Base-by-base conservation (phyloP, 768 basidiomycete genomes). In the Mycena crocata region DNA sequence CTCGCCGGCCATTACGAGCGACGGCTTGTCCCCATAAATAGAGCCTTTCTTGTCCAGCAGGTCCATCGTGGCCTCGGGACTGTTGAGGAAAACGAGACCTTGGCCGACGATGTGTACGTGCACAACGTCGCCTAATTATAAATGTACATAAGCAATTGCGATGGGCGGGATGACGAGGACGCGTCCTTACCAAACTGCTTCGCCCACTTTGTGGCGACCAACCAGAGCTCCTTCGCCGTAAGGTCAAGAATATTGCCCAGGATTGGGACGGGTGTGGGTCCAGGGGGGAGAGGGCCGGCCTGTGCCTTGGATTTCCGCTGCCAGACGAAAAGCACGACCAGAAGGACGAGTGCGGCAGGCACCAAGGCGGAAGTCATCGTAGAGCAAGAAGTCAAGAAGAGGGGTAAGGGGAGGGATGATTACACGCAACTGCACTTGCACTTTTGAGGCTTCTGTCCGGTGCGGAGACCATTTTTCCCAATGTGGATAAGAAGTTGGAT, bases 11-110 rank as follows among this genome's bases (percentile, higher is more conserved):
- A 94, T 93, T 46, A 90, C 82, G 26, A 92, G 79, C 28, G 80
- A 78, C 0, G 90, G 90, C 75, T 90, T 91, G 78, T 93, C 93
- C 10, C 92, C 89, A 75, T 93, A 93, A 31, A 92, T 88, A 12
- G 85, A 79, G 9, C 91, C 90, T 32, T 87, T 85, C 72, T 87
- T 90, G 60, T 93, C 92, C 68, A 94, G 79, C 60, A 94, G 77
- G 37, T 93, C 92, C 40, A 81, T 80, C 0, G 84, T 85, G 0
- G 83, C 88, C 39, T 90, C 84, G 9, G 84, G 82, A 35, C 85
- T 85, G 76, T 89, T 91, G 56, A 93, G 46, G 77, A 93, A 90
- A 32, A 93, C 80, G 35, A 94, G 84, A 2, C 86, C 85, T 65
- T 91, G 87, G 0, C 91, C 90, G 50, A 90, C 81, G 26, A 91